Evolutionary conservation across 1,284 basidiomycete genomes (phyloP).

Genomic region (Sporisorium exsertum): DNA sequence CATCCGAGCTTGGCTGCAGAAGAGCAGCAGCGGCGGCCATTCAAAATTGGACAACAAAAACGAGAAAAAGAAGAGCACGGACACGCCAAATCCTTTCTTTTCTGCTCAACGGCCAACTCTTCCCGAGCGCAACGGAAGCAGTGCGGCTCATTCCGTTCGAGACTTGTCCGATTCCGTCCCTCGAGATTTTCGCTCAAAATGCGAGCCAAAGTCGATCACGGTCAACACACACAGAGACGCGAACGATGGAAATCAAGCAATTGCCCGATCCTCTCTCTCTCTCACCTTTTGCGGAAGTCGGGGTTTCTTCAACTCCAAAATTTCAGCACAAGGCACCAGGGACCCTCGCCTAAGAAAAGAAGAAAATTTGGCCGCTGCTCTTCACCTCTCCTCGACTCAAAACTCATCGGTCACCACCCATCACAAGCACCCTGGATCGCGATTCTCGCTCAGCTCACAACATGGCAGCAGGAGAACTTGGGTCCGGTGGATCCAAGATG

Average conservation of each 20-base stretch:
- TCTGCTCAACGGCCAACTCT: slow-evolving; percentile 3
- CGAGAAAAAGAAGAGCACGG: slow-evolving; percentile 4
- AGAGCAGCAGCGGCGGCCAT: neutral
- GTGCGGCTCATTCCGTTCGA: slow-evolving; percentile 34
- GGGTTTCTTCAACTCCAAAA: slow-evolving; percentile 4
- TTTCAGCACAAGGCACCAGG: slow-evolving; percentile 1
- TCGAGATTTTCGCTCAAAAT: neutral
- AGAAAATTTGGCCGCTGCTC: slow-evolving; percentile 20
- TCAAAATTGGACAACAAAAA: neutral
- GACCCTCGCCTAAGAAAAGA: slow-evolving; percentile 3
- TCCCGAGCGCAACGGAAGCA: slow-evolving; percentile 8
- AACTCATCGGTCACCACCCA: neutral
- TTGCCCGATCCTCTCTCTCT: slow-evolving; percentile 14
- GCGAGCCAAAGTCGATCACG: slow-evolving; percentile 26
- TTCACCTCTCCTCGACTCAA: neutral
- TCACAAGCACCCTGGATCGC: neutral
- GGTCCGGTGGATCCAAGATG: slow-evolving; percentile 48
- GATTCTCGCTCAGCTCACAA: neutral
- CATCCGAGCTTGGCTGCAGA: slow-evolving; percentile 4
- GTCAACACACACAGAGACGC: neutral
- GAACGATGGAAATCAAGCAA: neutral
- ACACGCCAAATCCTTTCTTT: slow-evolving; percentile 10
- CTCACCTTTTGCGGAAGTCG: slow-evolving; percentile 11
- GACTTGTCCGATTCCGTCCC: slow-evolving; percentile 19
- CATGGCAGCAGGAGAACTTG: slow-evolving; percentile 41